These are phyloP conservation scores for Pleoardoris graminearum DNA, from an alignment of 2,329 filamentous ascomycete species.

Conservation along the genomic window DNA sequence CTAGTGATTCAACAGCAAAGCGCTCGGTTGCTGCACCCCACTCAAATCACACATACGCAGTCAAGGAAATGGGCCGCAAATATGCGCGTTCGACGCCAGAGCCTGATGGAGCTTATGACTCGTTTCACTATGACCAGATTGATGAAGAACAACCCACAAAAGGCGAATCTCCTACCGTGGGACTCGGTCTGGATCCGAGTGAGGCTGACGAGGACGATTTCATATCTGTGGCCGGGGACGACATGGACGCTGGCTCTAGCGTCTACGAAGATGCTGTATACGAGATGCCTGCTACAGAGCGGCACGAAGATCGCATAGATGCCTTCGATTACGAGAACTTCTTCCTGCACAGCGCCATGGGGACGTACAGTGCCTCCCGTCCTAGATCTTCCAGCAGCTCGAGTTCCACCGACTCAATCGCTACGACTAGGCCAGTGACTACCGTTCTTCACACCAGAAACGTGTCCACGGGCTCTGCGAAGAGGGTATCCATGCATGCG, in stretches of 20 bases:
- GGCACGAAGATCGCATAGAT: constrained; percentile 91
- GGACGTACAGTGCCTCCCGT: constrained; percentile 66
- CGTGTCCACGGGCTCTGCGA: constrained; percentile 22
- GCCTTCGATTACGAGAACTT: constrained; percentile 97
- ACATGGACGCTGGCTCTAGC: constrained; percentile 34
- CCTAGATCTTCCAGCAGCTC: constrained; percentile 60
- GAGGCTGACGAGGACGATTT: constrained; percentile 47
- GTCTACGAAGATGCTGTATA: constrained; percentile 53
- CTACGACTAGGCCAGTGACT: constrained; percentile 52
- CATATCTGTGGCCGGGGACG: constrained; percentile 39
- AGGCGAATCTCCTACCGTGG: constrained; percentile 15
- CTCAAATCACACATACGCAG: constrained; percentile 1
- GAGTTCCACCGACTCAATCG: constrained; percentile 57
- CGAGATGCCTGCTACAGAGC: constrained; percentile 48
- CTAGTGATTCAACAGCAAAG: constrained; percentile 13
- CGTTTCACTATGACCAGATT: constrained; percentile 22
- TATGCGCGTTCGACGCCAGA: constrained; percentile 7
- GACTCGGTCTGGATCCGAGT: background rate
- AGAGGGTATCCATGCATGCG: constrained; percentile 45
- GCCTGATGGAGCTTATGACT: constrained; percentile 31
- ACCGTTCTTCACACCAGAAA: constrained; percentile 28
- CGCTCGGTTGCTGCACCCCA: constrained; percentile 5
- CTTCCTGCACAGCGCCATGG: constrained; percentile 90
- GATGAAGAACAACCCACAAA: constrained; percentile 40
- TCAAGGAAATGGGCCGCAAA: background rate